A percentile compares a stretch with the other conserved stretches of the same genome.
These are phyloP conservation scores for Epithele typhae DNA, from an alignment of 768 basidiomycete genomes.

Conservation along the genomic window DNA sequence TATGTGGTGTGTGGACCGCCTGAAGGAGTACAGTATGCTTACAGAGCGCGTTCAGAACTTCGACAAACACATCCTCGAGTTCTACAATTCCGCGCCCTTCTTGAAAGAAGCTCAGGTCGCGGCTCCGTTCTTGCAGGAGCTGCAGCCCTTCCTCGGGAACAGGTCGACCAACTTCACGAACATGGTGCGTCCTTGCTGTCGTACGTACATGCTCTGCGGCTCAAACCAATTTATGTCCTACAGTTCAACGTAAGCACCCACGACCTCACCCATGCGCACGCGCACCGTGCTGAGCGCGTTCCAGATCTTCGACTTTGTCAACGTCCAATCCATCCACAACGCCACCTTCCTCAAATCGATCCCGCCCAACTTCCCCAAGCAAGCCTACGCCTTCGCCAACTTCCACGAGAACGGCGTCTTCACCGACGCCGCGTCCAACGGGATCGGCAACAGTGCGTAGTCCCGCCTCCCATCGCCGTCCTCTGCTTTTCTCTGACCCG, in stretches of 20 bases:
- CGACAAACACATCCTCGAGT: constrained; percentile 18
- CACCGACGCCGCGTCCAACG: constrained; percentile 20
- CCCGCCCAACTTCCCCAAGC: constrained; percentile 22
- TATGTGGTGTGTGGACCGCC: constrained; percentile 1
- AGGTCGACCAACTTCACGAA: constrained; percentile 23
- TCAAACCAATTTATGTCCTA: no score
- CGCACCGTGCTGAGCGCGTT: neutral
- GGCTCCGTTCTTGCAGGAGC: constrained; percentile 21
- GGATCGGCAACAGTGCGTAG: constrained; percentile 33
- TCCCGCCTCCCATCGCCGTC: no score
- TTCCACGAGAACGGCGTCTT: constrained; percentile 39
- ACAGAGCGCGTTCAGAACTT: constrained; percentile 16
- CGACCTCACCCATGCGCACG: neutral
- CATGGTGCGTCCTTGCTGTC: constrained; percentile 15
- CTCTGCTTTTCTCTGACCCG: no score
- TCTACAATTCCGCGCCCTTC: constrained; percentile 29
- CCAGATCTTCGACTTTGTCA: constrained; percentile 35
- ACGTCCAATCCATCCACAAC: constrained; percentile 36
- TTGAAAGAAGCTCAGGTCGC: constrained; percentile 16
- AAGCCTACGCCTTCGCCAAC: constrained; percentile 33
- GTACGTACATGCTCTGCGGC: neutral
- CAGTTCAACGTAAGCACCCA: neutral
- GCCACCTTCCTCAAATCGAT: constrained; percentile 25
- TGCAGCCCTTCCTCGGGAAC: constrained; percentile 23
- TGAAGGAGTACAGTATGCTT: no score